Base-by-base conservation (phyloP, 2,329 filamentous ascomycete species). In the Aureobasidium sp. region DNA sequence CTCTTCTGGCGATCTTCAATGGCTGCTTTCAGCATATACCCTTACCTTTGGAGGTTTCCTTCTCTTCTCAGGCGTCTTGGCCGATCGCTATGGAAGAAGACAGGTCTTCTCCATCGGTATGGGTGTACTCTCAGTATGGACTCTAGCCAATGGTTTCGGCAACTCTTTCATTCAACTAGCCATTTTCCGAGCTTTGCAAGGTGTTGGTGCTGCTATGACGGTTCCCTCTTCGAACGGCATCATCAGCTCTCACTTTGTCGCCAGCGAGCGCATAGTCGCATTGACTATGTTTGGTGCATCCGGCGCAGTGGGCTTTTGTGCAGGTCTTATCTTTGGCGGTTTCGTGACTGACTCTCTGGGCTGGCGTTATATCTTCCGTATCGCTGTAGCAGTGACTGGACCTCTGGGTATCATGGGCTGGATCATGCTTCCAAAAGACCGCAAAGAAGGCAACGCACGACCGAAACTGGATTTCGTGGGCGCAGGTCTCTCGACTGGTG, bases 291-390 rank as follows among this genome's bases (percentile, higher is more conserved):
- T 65, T 29, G 64, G 49, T 6, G 59, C 64, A 5, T 61, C 62
- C 8, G 64, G 64, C 27, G 64, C 79, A 0, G 67, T 82, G 0
- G 81, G 81, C 0, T 83, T 81, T 64, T 79, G 78, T 0, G 66
- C 81, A 9, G 81, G 81, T 0, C 68, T 83, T 0, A 76, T 83
- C 1, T 64, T 82, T 0, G 79, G 77, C 10, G 81, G 81, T 13
- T 68, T 82, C 1, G 68, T 82, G 13, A 71, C 78, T 6, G 76
- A 81, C 47, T 75, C 72, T 0, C 66, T 76, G 4, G 79, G 79
- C 1, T 82, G 81, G 81, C 71, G 79, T 4, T 71, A 73, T 1
- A 77, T 75, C 3, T 82, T 77, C 66, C 82, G 79, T 60, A 61
- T 79, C 1, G 63, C 62, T 3, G 62, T 65, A 25, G 55, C 51